phyloP scores from a whole-genome alignment of 306 rosid species.

The Ammopiptanthus mongolicus region DNA sequence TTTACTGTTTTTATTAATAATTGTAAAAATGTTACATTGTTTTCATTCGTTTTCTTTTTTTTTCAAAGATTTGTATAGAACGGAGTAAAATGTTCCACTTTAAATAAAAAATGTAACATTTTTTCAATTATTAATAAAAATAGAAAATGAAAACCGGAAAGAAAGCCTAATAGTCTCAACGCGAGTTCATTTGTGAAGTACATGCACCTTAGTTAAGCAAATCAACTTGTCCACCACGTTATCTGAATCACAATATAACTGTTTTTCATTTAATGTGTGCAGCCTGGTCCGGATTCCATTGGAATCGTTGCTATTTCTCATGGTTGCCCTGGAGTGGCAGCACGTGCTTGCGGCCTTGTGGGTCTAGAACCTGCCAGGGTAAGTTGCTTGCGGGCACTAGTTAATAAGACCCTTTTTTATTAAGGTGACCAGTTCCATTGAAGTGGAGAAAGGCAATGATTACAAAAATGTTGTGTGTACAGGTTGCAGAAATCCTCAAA shows the following conservation, averaged over 20 bases:
- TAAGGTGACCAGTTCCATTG: neutral
- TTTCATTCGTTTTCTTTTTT: too few species aligned
- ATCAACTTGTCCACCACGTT: conserved; percentile 25
- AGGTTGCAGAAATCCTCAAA: conserved; percentile 97
- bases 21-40: too few species aligned
- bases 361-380: conserved; percentile 97
- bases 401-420: neutral
- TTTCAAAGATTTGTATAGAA: too few species aligned
- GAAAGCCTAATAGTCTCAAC: too few species aligned
- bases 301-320: conserved; percentile 99
- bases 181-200: neutral
- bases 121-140: too few species aligned
- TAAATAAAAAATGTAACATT: too few species aligned
- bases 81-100: too few species aligned
- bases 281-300: conserved; percentile 99
- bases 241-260: neutral
- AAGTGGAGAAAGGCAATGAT: neutral
- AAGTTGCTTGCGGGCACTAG: conserved; percentile 17
- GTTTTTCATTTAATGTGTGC: conserved; percentile 20
- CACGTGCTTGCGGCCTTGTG: conserved; percentile 99
- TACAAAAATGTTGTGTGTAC: neutral
- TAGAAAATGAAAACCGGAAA: too few species aligned
- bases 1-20: too few species aligned
- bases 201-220: conserved; percentile 31
- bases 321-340: conserved; percentile 97